phyloP scores from a whole-genome alignment of 108 stramenopile genomes.

The Skeletonema costatum region DNA sequence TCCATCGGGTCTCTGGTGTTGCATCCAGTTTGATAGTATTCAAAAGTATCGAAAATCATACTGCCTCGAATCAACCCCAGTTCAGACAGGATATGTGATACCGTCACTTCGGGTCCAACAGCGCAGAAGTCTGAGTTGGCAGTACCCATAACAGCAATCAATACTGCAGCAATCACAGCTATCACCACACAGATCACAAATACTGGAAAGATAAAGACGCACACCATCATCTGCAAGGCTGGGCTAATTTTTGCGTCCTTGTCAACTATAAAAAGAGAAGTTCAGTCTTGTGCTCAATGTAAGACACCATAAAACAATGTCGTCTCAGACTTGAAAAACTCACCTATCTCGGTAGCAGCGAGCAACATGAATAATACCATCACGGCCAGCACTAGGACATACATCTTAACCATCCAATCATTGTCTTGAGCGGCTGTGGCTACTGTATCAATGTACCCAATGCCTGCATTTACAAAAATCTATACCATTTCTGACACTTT shows the following conservation, averaged over 20 bases:
- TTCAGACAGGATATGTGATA: conserved; percentile 15
- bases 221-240: conserved; percentile 30
- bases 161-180: conserved; percentile 24
- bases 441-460: conserved; percentile 7
- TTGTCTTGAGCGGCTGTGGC: conserved; percentile 25
- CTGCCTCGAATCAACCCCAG: conserved; percentile 12
- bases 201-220: conserved; percentile 27
- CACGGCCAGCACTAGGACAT: conserved; percentile 14
- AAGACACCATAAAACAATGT: too few relatives aligned
- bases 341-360: conserved; percentile 3
- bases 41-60: conserved; percentile 33
- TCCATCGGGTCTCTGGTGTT: conserved; percentile 30
- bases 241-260: neutral
- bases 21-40: conserved; percentile 40
- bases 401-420: conserved; percentile 45
- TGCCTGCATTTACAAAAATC: conserved; percentile 17
- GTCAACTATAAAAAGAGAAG: neutral
- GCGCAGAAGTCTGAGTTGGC: conserved; percentile 47
- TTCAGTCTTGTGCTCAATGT: too few relatives aligned
- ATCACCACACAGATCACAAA: conserved; percentile 27
- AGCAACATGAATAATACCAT: conserved; percentile 36
- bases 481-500: conserved; percentile 22
- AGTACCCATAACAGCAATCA: conserved; percentile 20
- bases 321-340: too few relatives aligned
- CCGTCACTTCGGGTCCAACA: conserved; percentile 37